Evolutionary conservation across 73 alveolate genomes (phyloP).

Genomic region (Tetrahymena thermophila): DNA sequence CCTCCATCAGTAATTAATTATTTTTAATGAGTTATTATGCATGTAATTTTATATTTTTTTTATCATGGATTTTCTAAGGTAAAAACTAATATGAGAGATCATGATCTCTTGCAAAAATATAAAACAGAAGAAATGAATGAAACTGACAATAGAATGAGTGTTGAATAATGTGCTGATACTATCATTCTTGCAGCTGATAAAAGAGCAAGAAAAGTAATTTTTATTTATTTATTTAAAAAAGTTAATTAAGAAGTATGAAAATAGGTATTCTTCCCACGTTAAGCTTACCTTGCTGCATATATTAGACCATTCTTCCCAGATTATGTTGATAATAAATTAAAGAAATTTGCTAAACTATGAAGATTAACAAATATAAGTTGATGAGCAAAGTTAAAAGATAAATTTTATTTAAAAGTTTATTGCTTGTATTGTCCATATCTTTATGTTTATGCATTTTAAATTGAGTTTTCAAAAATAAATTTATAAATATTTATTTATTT

Average conservation of each 20-base stretch:
- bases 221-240: not conserved
- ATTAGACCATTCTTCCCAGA: slow-evolving; percentile 68
- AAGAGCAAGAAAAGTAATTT: slow-evolving; percentile 55
- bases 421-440: not conserved
- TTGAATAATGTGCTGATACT: slow-evolving; percentile 48
- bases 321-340: slow-evolving; percentile 48
- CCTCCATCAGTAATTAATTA: slow-evolving; percentile 64
- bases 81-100: slow-evolving; percentile 29
- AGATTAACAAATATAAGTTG: not conserved
- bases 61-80: not conserved
- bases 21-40: slow-evolving; percentile 4
- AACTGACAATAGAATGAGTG: slow-evolving; percentile 55
- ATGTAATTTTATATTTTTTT: not conserved
- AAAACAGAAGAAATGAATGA: slow-evolving; percentile 43
- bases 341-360: slow-evolving; percentile 62
- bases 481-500: too few relatives aligned
- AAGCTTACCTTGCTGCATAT: slow-evolving; percentile 62
- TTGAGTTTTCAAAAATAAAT: too few relatives aligned
- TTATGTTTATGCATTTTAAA: too few relatives aligned
- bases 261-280: slow-evolving; percentile 56
- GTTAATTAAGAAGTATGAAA: not conserved
- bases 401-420: too few relatives aligned
- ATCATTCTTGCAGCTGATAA: slow-evolving; percentile 69
- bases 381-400: not conserved
- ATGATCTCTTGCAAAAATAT: slow-evolving; percentile 27